Conservation (phyloP, 148 eudicot genomes). For the Persicaria maculosa region DNA sequence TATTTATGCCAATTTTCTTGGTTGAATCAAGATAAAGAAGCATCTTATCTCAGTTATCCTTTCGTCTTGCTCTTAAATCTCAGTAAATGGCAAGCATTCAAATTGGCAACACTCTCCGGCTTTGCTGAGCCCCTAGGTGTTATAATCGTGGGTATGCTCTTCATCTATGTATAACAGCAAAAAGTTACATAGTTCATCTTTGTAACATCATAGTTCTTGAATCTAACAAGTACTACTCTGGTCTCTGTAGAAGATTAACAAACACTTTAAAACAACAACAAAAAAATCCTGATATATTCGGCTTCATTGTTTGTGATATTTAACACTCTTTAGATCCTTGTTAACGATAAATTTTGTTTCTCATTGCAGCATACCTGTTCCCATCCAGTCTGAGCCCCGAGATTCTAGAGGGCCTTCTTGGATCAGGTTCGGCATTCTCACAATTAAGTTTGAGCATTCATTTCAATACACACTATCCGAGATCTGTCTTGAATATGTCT, state of each 20-base stretch:
- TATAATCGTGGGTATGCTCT: slow-evolving; percentile 66
- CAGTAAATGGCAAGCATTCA: slow-evolving; percentile 99
- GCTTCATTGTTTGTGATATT: not conserved
- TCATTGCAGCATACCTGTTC: slow-evolving; percentile 74
- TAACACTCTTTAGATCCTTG: not conserved
- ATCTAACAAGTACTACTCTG: not conserved
- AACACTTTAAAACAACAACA: not conserved
- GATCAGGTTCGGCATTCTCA: slow-evolving; percentile 47
- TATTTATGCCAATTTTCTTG: not conserved
- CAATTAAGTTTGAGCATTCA: not conserved
- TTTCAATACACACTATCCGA: not conserved
- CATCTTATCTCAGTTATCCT: not conserved
- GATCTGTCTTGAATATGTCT: not conserved
- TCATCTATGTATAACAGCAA: not conserved
- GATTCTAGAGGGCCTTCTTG: slow-evolving; percentile 91
- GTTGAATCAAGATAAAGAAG: not conserved
- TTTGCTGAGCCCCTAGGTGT: slow-evolving; percentile 97
- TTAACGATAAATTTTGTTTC: not conserved
- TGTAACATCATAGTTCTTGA: not conserved
- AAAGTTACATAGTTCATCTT: not conserved
- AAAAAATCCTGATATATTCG: not conserved
- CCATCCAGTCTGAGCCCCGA: slow-evolving; percentile 83
- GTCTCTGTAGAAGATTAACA: not conserved
- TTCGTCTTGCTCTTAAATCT: not conserved
- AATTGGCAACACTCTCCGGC: slow-evolving; percentile 93